Percentiles rank a stretch among this genome's conserved stretches.
These are phyloP conservation scores for Dactylellina parvicollis DNA, from an alignment of 2,329 filamentous ascomycete species.

Conservation along the genomic window DNA sequence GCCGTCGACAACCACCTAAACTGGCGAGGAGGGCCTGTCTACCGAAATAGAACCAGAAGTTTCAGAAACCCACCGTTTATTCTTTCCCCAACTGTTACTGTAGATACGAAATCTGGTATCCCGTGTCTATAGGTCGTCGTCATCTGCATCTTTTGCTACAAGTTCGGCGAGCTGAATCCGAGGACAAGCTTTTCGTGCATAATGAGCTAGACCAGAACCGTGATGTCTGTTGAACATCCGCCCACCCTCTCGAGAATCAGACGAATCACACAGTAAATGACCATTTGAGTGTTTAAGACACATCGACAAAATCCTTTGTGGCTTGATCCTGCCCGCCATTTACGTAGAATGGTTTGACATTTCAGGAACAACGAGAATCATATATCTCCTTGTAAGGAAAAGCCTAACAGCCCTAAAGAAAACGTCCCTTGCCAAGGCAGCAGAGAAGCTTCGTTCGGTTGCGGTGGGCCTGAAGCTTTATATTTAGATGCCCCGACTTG, in stretches of 20 bases:
- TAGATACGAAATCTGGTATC: background rate
- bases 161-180: constrained; percentile 34
- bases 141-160: constrained; percentile 8
- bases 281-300: constrained; percentile 35
- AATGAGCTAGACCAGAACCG: constrained; percentile 1
- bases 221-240: constrained; percentile 2
- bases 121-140: constrained; percentile 15
- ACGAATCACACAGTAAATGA: constrained; percentile 12
- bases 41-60: constrained; percentile 26
- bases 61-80: constrained; percentile 19
- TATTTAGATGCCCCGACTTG: background rate
- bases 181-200: constrained; percentile 37
- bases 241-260: background rate
- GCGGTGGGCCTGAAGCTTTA: background rate
- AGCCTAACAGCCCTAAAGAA: background rate
- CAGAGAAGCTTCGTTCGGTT: background rate
- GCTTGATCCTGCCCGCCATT: constrained; percentile 28
- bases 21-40: background rate
- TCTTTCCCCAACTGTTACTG: constrained; percentile 9
- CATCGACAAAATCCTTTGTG: constrained; percentile 25
- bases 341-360: background rate
- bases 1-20: background rate
- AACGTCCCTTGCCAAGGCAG: background rate
- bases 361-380: background rate
- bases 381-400: constrained; percentile 10